These are phyloP conservation scores for Huntiella moniliformis DNA, from an alignment of 2,329 filamentous ascomycete species.

Conservation along the genomic window DNA sequence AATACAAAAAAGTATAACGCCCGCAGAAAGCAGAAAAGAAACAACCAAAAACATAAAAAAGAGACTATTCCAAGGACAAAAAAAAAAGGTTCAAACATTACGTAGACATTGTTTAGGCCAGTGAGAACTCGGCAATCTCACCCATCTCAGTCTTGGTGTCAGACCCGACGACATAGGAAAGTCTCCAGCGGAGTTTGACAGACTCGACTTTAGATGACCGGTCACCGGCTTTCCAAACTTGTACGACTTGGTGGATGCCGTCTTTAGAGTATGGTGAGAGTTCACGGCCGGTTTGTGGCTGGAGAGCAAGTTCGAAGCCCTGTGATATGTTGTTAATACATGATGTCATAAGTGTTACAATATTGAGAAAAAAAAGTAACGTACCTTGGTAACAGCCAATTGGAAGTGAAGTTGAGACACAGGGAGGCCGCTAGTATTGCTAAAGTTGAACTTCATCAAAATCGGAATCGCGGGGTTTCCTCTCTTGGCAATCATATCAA, in stretches of 20 bases:
- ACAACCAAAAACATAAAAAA: neutral
- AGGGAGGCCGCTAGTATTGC: slow-evolving; percentile 54
- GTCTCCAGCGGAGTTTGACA: slow-evolving; percentile 83
- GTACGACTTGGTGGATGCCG: slow-evolving; percentile 67
- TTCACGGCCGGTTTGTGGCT: slow-evolving; percentile 65
- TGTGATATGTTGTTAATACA: slow-evolving; percentile 20
- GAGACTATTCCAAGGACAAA: neutral
- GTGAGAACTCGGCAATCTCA: slow-evolving; percentile 60
- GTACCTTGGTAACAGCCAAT: slow-evolving; percentile 80
- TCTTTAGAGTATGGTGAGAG: slow-evolving; percentile 53
- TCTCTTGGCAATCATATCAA: slow-evolving; percentile 54
- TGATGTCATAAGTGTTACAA: neutral
- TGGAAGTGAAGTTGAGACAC: slow-evolving; percentile 76
- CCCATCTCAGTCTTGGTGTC: slow-evolving; percentile 62
- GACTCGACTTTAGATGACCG: slow-evolving; percentile 46
- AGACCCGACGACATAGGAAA: slow-evolving; percentile 53
- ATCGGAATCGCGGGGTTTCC: slow-evolving; percentile 26
- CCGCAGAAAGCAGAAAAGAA: neutral
- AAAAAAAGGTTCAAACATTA: neutral
- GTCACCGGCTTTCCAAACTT: slow-evolving; percentile 55
- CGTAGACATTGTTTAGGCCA: slow-evolving; percentile 31
- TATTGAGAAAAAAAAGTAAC: slow-evolving; percentile 22
- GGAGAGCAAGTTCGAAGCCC: slow-evolving; percentile 64
- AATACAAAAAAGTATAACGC: neutral
- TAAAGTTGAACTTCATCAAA: slow-evolving; percentile 59